phyloP scores from a whole-genome alignment of 2,329 filamentous ascomycete genomes.

The Hawksworthiomyces lignivorus region DNA sequence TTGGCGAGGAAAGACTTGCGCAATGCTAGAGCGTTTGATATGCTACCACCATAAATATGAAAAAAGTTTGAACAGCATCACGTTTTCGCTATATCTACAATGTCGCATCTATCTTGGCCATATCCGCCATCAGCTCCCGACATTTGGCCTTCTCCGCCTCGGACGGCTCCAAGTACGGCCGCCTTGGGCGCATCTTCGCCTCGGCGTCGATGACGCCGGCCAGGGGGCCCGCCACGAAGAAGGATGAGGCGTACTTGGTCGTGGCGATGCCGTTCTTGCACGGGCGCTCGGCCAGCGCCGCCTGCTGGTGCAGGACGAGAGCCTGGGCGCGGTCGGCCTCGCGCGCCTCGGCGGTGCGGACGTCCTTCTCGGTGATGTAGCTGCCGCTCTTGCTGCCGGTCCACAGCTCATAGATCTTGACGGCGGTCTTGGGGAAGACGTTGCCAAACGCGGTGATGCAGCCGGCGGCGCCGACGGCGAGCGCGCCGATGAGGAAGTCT shows the following conservation, averaged over 20 bases:
- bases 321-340: constrained; percentile 52
- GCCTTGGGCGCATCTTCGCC: constrained; percentile 49
- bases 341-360: constrained; percentile 16
- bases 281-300: constrained; percentile 57
- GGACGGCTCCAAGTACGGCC: constrained; percentile 48
- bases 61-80: too few species aligned
- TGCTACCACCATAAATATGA: too few species aligned
- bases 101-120: constrained; percentile 38
- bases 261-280: constrained; percentile 59
- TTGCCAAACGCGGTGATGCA: constrained; percentile 58
- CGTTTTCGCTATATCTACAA: constrained; percentile 4
- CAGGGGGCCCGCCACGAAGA: constrained; percentile 42
- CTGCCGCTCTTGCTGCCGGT: constrained; percentile 12
- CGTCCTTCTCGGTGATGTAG: neutral
- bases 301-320: constrained; percentile 50
- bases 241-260: constrained; percentile 60
- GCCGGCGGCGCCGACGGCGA: constrained; percentile 51
- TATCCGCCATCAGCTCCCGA: constrained; percentile 30
- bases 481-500: constrained; percentile 57
- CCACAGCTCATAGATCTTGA: constrained; percentile 54
- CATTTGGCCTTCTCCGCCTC: constrained; percentile 37
- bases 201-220: constrained; percentile 54
- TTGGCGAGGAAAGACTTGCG: too few species aligned
- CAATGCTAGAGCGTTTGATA: too few species aligned
- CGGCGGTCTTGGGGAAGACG: constrained; percentile 49